Evolutionary conservation across 441 rosid genomes (phyloP).

Genomic region (Croton laevigatus): DNA sequence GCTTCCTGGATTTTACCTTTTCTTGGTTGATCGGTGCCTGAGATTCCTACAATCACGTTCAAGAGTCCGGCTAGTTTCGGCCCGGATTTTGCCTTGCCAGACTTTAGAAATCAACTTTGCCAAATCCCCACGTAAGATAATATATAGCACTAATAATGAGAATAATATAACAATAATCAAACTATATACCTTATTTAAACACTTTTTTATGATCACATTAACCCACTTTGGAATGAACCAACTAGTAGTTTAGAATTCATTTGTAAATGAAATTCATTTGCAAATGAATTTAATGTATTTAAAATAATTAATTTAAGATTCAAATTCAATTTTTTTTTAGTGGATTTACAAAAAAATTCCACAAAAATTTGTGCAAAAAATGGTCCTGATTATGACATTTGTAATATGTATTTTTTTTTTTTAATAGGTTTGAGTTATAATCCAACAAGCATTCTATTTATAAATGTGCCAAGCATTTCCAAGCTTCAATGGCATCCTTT

Average conservation of each 20-base stretch:
- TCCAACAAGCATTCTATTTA: conserved; percentile 49
- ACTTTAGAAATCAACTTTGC: conserved; percentile 53
- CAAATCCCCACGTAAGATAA: conserved; percentile 33
- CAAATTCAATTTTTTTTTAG: too few species aligned
- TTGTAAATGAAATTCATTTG: too few species aligned
- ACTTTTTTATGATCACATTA: too few species aligned
- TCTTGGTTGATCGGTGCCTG: conserved; percentile 48
- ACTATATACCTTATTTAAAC: too few species aligned
- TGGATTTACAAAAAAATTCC: too few species aligned
- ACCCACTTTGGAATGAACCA: too few species aligned
- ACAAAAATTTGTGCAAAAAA: too few species aligned
- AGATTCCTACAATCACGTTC: conserved; percentile 53
- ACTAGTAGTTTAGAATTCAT: too few species aligned
- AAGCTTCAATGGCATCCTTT: conserved; percentile 72
- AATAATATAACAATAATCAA: too few species aligned
- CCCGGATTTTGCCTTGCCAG: conserved; percentile 46
- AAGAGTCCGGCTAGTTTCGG: conserved; percentile 38
- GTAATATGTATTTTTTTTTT: neutral
- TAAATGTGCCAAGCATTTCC: conserved; percentile 50
- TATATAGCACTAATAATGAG: too few species aligned
- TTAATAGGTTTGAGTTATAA: conserved; percentile 38
- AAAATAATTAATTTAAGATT: too few species aligned
- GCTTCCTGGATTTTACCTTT: conserved; percentile 67
- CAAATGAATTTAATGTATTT: too few species aligned
- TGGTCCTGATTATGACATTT: neutral